These are phyloP conservation scores for Alternaria sp. DNA, from an alignment of 2,329 filamentous ascomycete genomes.

Conservation along the genomic window DNA sequence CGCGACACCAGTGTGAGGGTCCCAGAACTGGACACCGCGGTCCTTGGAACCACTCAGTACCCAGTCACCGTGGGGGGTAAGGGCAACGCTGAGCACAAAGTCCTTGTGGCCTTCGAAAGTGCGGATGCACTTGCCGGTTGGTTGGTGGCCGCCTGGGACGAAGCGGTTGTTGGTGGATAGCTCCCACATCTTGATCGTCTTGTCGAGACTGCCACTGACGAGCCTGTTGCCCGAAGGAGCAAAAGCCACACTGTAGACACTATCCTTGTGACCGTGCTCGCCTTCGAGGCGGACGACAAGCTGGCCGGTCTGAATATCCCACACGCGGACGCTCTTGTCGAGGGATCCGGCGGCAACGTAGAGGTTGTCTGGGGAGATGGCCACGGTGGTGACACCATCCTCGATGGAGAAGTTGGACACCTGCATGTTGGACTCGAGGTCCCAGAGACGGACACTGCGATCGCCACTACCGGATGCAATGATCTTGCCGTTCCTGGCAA, in stretches of 20 bases:
- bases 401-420: slow-evolving; percentile 89
- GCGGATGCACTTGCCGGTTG: slow-evolving; percentile 91
- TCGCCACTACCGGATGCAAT: slow-evolving; percentile 97
- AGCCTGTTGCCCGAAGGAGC: slow-evolving; percentile 91
- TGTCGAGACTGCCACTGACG: slow-evolving; percentile 92
- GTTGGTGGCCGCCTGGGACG: slow-evolving; percentile 70
- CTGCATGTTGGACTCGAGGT: slow-evolving; percentile 83
- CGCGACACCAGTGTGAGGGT: slow-evolving; percentile 88
- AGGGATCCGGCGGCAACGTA: slow-evolving; percentile 93
- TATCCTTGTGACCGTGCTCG: slow-evolving; percentile 93
- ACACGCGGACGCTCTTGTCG: slow-evolving; percentile 97
- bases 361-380: slow-evolving; percentile 93
- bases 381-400: slow-evolving; percentile 96
- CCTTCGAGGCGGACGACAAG: slow-evolving; percentile 92
- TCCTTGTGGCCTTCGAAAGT: slow-evolving; percentile 99
- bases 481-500: slow-evolving; percentile 88
- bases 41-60: slow-evolving; percentile 98
- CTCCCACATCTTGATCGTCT: slow-evolving; percentile 99
- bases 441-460: slow-evolving; percentile 93
- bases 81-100: slow-evolving; percentile 93
- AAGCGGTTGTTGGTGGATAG: slow-evolving; percentile 74
- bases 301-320: slow-evolving; percentile 87
- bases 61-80: slow-evolving; percentile 94
- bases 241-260: slow-evolving; percentile 95
- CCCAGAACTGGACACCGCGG: slow-evolving; percentile 97